Conservation (phyloP, 2,329 filamentous ascomycete species). For the Aureobasidium uvarum region DNA sequence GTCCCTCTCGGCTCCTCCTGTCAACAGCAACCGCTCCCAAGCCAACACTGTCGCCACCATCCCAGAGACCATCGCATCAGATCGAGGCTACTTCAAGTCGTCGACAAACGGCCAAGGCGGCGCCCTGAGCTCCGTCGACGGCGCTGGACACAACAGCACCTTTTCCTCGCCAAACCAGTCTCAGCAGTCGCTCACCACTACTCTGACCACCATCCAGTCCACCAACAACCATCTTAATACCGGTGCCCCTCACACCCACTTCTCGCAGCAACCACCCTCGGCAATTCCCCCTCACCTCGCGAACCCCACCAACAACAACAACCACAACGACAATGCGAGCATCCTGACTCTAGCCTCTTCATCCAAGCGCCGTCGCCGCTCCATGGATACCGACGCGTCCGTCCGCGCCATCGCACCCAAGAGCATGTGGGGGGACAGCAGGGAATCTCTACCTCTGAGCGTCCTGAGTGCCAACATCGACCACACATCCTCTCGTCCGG, state of each 20-base stretch:
- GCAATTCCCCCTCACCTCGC: conserved; percentile 21
- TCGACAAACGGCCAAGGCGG: conserved; percentile 65
- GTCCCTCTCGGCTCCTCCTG: conserved; percentile 15
- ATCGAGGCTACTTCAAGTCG: conserved; percentile 74
- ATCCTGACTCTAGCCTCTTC: conserved; percentile 82
- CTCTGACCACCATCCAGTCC: conserved; percentile 81
- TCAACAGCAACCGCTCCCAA: conserved; percentile 64
- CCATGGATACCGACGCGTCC: conserved; percentile 81
- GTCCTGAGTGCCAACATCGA: conserved; percentile 68
- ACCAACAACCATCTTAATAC: conserved; percentile 46
- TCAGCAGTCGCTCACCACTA: conserved; percentile 76
- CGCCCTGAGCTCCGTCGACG: conserved; percentile 57
- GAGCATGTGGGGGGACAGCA: conserved; percentile 76
- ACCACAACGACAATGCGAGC: conserved; percentile 68
- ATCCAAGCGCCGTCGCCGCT: conserved; percentile 73
- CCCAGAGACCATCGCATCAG: conserved; percentile 70
- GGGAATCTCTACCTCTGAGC: conserved; percentile 75
- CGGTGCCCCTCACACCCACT: conserved; percentile 33
- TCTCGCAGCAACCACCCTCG: conserved; percentile 26
- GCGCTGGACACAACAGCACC: conserved; percentile 65
- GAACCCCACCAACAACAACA: conserved; percentile 48
- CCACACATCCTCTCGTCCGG: conserved; percentile 51
- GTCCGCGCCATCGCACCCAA: conserved; percentile 81
- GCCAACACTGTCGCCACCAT: conserved; percentile 83
- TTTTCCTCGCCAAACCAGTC: conserved; percentile 82